A percentile compares a stretch with the other conserved stretches of the same genome.
phyloP scores from a whole-genome alignment of 306 rosid species.

The Vachellia collinsii region DNA sequence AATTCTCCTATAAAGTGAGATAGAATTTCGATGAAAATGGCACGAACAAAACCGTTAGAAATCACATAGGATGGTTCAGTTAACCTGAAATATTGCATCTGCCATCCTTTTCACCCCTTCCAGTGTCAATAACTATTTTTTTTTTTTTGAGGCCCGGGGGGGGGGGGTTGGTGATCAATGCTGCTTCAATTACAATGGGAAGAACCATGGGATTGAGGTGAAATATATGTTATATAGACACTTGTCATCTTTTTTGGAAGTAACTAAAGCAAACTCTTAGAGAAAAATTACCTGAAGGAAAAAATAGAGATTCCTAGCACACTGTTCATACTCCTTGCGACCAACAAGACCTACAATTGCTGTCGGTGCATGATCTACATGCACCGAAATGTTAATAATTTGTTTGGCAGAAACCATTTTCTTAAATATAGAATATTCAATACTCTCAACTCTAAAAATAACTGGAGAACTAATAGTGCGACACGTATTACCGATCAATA shows the following conservation, averaged over 20 bases:
- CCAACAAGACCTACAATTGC: conserved; percentile 71
- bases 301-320: conserved; percentile 66
- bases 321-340: conserved; percentile 65
- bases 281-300: conserved; percentile 58
- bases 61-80: background rate
- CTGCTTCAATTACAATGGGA: background rate
- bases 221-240: no score
- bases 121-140: no score
- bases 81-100: background rate
- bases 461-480: background rate
- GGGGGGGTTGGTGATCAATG: no score
- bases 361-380: conserved; percentile 61
- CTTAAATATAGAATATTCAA: background rate
- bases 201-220: no score
- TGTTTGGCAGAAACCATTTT: background rate
- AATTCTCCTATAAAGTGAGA: background rate
- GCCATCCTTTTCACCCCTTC: background rate
- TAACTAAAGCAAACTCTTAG: background rate
- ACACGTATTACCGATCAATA: conserved; percentile 55
- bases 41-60: background rate
- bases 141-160: no score
- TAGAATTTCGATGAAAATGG: background rate
- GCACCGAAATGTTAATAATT: background rate
- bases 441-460: background rate
- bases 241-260: background rate